These are phyloP conservation scores for Leptographium lundbergii DNA, from an alignment of 2,329 filamentous ascomycete genomes.

Conservation along the genomic window DNA sequence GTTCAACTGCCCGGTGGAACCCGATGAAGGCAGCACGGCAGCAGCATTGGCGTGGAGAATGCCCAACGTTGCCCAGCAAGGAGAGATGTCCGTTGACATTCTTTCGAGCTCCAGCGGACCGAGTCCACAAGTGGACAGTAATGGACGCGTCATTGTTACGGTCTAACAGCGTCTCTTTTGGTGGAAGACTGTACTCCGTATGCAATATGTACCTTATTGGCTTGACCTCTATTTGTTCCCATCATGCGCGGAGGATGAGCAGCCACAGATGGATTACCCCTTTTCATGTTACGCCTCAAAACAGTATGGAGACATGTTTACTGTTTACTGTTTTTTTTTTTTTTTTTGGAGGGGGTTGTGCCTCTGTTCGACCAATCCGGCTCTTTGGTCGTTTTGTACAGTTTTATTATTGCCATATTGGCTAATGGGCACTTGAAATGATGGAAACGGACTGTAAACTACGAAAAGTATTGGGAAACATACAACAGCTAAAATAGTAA, in stretches of 20 bases:
- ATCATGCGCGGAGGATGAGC: too few species aligned
- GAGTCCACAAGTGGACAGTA: neutral
- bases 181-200: neutral
- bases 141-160: too few species aligned
- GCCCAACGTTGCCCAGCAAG: too few species aligned
- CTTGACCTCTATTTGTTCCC: neutral
- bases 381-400: neutral
- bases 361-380: neutral
- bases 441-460: neutral
- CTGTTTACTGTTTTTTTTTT: too few species aligned
- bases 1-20: neutral
- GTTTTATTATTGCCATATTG: neutral
- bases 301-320: too few species aligned
- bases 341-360: neutral
- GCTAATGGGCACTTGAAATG: neutral
- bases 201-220: neutral
- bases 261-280: too few species aligned
- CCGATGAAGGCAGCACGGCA: neutral
- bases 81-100: too few species aligned
- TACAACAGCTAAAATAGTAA: neutral
- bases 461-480: neutral
- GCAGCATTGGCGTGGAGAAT: neutral
- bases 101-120: too few species aligned
- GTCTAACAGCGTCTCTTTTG: too few species aligned
- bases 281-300: too few species aligned